These are phyloP conservation scores for Naegleria gruberi DNA, from an alignment of 208 protist genomes.

Conservation along the genomic window DNA sequence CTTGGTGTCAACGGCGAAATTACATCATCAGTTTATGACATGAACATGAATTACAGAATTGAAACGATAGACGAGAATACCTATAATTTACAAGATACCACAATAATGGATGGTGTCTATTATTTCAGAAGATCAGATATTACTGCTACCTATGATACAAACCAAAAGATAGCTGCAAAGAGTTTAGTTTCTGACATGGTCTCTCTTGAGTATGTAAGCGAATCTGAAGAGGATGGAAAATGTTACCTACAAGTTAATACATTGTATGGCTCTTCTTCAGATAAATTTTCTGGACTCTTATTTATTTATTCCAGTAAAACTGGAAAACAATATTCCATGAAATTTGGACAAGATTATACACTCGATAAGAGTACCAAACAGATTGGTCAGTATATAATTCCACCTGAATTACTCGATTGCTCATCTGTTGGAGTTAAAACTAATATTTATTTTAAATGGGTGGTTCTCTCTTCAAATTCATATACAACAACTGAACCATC, in stretches of 20 bases:
- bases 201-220: too few relatives aligned
- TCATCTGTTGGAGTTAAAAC: neutral
- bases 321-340: neutral
- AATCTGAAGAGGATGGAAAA: too few relatives aligned
- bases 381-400: neutral
- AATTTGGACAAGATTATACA: neutral
- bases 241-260: neutral
- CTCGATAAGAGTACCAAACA: neutral
- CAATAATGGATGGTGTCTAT: too few relatives aligned
- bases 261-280: neutral
- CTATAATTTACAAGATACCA: too few relatives aligned
- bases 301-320: neutral
- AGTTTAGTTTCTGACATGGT: too few relatives aligned
- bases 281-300: neutral
- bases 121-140: too few relatives aligned
- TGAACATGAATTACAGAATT: too few relatives aligned
- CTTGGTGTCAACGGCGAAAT: too few relatives aligned
- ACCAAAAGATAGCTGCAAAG: too few relatives aligned
- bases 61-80: too few relatives aligned
- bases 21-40: too few relatives aligned
- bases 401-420: neutral
- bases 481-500: neutral
- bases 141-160: too few relatives aligned
- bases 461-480: neutral
- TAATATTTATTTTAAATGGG: neutral